Evolutionary conservation across 2,329 filamentous ascomycete genomes (phyloP).

Genomic region (Epicoccum nigrum): DNA sequence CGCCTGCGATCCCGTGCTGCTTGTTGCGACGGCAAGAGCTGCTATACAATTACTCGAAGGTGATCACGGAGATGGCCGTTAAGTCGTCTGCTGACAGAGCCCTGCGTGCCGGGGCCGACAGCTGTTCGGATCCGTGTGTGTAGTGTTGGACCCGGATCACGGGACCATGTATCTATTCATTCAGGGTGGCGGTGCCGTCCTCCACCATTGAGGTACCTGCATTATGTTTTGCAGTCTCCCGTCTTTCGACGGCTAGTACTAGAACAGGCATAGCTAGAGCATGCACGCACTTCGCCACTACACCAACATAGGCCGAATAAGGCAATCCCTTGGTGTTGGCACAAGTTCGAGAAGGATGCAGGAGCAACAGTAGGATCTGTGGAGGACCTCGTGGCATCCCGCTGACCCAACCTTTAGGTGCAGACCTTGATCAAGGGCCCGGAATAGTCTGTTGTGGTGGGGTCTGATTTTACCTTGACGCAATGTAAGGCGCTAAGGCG

Average conservation of each 20-base stretch:
- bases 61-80: too few relatives aligned
- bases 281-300: constrained; percentile 5
- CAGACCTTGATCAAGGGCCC: neutral
- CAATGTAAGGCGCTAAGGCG: neutral
- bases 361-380: neutral
- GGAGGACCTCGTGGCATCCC: constrained; percentile 2
- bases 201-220: constrained; percentile 3
- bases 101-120: too few relatives aligned
- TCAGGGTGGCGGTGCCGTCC: constrained; percentile 4
- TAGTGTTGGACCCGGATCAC: neutral
- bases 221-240: neutral
- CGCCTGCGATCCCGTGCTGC: too few relatives aligned
- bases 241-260: neutral
- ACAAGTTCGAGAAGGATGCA: neutral
- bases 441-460: constrained; percentile 6
- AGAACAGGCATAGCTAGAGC: neutral
- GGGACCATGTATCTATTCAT: neutral
- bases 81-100: too few relatives aligned
- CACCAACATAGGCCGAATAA: neutral
- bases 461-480: neutral
- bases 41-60: too few relatives aligned
- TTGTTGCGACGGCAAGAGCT: too few relatives aligned
- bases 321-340: constrained; percentile 11
- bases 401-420: neutral
- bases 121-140: too few relatives aligned